Conservation (phyloP, 179 eudicot genomes). For the Beta corolliflora region DNA sequence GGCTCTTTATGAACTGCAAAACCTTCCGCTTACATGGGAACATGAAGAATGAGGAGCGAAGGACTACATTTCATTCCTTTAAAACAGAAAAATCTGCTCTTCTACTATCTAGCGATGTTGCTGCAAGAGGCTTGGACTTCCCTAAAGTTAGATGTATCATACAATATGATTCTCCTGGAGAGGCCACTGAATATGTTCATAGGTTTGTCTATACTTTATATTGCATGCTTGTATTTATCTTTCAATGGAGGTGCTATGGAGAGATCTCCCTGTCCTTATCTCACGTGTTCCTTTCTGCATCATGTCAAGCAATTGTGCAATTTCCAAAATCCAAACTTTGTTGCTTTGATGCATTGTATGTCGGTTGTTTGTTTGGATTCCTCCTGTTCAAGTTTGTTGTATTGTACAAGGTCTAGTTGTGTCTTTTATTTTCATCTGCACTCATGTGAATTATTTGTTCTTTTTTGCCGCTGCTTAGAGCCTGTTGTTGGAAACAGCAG, state of each 20-base stretch:
- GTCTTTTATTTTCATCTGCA: neutral
- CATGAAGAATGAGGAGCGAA: slow-evolving; percentile 87
- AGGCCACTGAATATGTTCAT: slow-evolving; percentile 98
- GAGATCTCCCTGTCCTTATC: slow-evolving; percentile 5
- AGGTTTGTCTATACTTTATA: slow-evolving; percentile 40
- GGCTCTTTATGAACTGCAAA: slow-evolving; percentile 68
- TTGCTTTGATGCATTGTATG: neutral
- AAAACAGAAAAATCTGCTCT: slow-evolving; percentile 89
- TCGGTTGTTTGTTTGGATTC: neutral
- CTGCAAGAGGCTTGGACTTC: slow-evolving; percentile 96
- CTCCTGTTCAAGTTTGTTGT: neutral
- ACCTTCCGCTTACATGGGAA: slow-evolving; percentile 77
- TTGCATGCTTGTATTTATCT: neutral
- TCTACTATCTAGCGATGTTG: slow-evolving; percentile 84
- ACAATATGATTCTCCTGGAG: slow-evolving; percentile 98
- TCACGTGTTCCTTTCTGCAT: neutral
- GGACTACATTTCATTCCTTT: slow-evolving; percentile 68
- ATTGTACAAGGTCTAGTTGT: neutral
- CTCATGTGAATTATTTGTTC: neutral
- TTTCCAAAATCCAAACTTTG: neutral
- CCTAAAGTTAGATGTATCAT: slow-evolving; percentile 89
- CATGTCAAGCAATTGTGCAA: neutral
- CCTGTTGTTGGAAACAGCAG: too few relatives aligned
- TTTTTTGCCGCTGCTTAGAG: neutral
- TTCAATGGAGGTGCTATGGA: neutral